Evolutionary conservation across 192 early-diverging fungal genomes (phyloP), one percentile per base, ranked within the genome.

Genomic region (Diversispora epigaea): DNA sequence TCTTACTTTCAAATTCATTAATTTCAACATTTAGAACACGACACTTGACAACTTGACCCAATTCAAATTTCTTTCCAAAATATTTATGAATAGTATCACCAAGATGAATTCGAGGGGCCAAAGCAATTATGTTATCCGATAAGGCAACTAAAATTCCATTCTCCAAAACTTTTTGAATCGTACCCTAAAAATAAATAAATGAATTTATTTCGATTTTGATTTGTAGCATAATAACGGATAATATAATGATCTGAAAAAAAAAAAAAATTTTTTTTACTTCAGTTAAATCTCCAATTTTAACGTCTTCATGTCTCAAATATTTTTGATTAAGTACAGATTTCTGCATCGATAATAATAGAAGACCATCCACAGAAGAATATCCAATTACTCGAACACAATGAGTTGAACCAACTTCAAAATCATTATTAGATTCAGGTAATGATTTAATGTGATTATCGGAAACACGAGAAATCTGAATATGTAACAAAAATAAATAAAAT

Each of bases 311-410:
- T 11, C 88, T 83, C 17, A 98, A 77, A 79, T 89, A 93, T 49
- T 85, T 77, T 72, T 93, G 86, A 21, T 88, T 82, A 19, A 98
- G 73, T 5, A 93, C 81, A 32, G 86, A 88, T 17, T 84, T 78
- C 77, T 94, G 86, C 32, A 95, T 84, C 45, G 91, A 90, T 43
- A 95, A 77, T 41, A 87, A 86, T n/a, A 93, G 78, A 2, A 95
- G 50, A 25, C 88, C 88, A 75, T 93, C 93, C 9, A 91, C 87
- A 57, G 89, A 84, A 55, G 94, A 92, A 77, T 91, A 92, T 12
- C 89, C 89, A 43, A 95, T 76, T 6, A 98, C 91, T 68, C 95
- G 88, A 60, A 82, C 94, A 40, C 86, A 85, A 76, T 98, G 95
- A 14, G 69, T 78, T 15, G 87, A 89, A 54, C 89, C 96, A 3